These are phyloP conservation scores for Pinus albicaulis DNA, from an alignment of 75 land plant species.

Conservation along the genomic window DNA sequence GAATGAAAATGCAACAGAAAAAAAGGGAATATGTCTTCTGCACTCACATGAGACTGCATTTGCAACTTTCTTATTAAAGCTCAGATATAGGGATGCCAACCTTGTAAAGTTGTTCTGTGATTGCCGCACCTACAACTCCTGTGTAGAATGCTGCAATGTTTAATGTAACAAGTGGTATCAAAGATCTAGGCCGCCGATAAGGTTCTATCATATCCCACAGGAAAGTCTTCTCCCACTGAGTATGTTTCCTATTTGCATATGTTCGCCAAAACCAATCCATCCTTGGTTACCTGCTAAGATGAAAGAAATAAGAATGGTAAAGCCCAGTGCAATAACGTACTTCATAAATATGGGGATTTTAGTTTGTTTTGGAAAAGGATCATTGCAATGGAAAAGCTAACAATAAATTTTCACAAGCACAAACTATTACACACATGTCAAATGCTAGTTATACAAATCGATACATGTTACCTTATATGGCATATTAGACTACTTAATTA, in stretches of 20 bases:
- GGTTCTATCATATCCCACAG: slow-evolving; percentile 75
- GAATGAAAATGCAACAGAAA: background rate
- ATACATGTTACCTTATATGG: background rate
- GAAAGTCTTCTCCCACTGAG: slow-evolving; percentile 43
- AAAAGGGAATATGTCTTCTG: background rate
- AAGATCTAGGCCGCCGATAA: slow-evolving; percentile 63
- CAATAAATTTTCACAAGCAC: background rate
- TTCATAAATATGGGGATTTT: too few species aligned
- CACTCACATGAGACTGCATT: background rate
- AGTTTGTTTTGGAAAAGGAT: background rate
- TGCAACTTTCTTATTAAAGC: background rate
- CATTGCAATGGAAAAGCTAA: background rate
- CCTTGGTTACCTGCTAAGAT: background rate
- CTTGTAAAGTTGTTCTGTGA: slow-evolving; percentile 78
- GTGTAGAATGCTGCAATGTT: slow-evolving; percentile 79
- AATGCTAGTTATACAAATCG: background rate
- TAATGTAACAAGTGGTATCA: slow-evolving; percentile 54
- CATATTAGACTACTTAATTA: background rate
- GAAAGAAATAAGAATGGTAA: background rate
- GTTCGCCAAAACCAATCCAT: slow-evolving; percentile 47
- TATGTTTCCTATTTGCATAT: slow-evolving; percentile 42
- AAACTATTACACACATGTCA: background rate
- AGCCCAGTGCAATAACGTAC: background rate
- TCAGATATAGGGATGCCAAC: slow-evolving; percentile 12
- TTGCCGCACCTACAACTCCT: slow-evolving; percentile 71